Evolutionary conservation across 768 basidiomycete species (phyloP).

Genomic region (Trametes cinnabarina): DNA sequence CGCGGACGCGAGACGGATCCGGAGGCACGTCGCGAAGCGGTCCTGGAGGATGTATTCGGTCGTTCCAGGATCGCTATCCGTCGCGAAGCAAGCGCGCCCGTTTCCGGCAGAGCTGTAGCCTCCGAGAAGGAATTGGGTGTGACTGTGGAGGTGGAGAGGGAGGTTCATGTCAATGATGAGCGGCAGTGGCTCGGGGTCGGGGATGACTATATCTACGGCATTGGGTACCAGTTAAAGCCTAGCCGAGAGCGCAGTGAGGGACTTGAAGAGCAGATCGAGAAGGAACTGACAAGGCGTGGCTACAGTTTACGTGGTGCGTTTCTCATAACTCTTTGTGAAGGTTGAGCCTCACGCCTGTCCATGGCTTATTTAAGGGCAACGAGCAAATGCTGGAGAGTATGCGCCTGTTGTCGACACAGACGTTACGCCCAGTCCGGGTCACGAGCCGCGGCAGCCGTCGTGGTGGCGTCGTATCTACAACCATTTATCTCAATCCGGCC

Average conservation of each 20-base stretch:
- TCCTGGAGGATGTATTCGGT: slow-evolving; percentile 35
- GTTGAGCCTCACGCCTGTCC: neutral
- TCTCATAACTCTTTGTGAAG: neutral
- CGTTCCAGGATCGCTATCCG: slow-evolving; percentile 25
- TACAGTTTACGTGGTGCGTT: slow-evolving; percentile 29
- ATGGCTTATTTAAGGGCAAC: slow-evolving; percentile 5
- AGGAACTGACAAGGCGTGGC: slow-evolving; percentile 50
- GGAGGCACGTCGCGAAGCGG: slow-evolving; percentile 42
- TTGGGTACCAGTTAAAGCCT: slow-evolving; percentile 28
- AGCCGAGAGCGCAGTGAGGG: slow-evolving; percentile 51
- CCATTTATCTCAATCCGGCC: slow-evolving; percentile 44
- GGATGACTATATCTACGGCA: slow-evolving; percentile 40
- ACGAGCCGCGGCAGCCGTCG: slow-evolving; percentile 38
- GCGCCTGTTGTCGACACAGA: slow-evolving; percentile 19
- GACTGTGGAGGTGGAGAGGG: slow-evolving; percentile 41
- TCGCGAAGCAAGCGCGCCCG: slow-evolving; percentile 10
- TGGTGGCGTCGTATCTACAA: slow-evolving; percentile 60
- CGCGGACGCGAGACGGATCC: slow-evolving; percentile 54
- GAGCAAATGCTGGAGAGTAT: neutral
- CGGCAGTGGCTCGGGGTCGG: slow-evolving; percentile 53
- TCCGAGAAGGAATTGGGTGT: slow-evolving; percentile 25
- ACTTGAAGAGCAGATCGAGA: slow-evolving; percentile 51
- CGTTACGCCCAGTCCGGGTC: slow-evolving; percentile 12
- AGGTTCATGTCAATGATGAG: slow-evolving; percentile 44
- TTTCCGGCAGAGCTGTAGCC: slow-evolving; percentile 6